Evolutionary conservation across 495 filamentous ascomycete genomes (phyloP), one percentile per base, ranked within the genome.

Genomic region (Penicillium coprophilum): DNA sequence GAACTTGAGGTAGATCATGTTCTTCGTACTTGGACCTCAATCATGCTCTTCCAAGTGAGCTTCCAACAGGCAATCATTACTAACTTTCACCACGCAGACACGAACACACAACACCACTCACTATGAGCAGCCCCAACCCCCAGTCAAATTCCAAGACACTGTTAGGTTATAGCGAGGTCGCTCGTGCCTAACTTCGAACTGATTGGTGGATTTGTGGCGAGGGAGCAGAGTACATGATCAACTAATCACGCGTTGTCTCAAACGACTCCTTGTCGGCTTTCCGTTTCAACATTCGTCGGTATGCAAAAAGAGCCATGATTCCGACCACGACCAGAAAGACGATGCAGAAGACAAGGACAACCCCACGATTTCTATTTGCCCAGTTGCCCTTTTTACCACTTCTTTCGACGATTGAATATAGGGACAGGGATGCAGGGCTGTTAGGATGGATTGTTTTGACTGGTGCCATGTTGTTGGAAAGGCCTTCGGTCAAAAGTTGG

Each of bases 261-360:
- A 68, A 74, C 0, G 62, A 39, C 43, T 72, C 50, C 47, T 61
- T 66, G 13, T 67, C 63, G 1, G 75, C 73, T 43, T 69, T 74
- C 31, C 63, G 55, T 7, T 67, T 64, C 62, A 76, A 60, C 61
- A 65, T 69, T 53, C 64, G 71, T 38, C 79, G 75, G 49, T 82
- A 81, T 12, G 69, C 19, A 44, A 80, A 75, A 0, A 82, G 58
- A 8, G 70, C 52, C 4, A 70, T 52, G 12, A 83, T 57, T 4
- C 80, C 76, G 21, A 77, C 20, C 1, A 40, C 74, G 20, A 83
- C 71, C 39, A 79, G 56, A 39, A 80, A 79, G 19, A 82, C 69
- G 50, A 83, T 82, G 58, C 68, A 72, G 60, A 83, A 83, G 7
- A 83, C 81, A 27, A 83, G 65, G 8, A 83, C 64, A 17, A 80